Evolutionary conservation across 108 stramenopile species (phyloP).

Genomic region (Phaeodactylum tricornutum): DNA sequence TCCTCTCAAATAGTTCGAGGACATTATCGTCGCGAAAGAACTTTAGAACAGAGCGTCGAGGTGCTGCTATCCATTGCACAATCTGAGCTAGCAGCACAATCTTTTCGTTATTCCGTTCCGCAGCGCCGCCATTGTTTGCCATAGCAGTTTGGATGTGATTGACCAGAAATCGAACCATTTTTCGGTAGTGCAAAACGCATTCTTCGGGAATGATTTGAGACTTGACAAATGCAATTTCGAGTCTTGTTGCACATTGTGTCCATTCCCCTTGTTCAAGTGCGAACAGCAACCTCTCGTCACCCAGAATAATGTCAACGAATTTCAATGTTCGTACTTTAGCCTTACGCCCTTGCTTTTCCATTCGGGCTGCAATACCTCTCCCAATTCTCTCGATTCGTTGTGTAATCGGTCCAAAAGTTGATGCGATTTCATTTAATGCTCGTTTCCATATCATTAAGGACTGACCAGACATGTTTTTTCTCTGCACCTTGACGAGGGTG

Average conservation of each 20-base stretch:
- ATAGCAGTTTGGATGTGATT: constrained; percentile 26
- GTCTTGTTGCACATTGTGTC: constrained; percentile 29
- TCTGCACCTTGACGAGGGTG: constrained; percentile 55
- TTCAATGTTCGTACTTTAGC: constrained; percentile 55
- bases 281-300: constrained; percentile 55
- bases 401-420: constrained; percentile 71
- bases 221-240: constrained; percentile 60
- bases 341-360: constrained; percentile 60
- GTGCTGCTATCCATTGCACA: constrained; percentile 56
- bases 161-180: constrained; percentile 39
- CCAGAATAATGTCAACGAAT: constrained; percentile 62
- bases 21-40: constrained; percentile 45
- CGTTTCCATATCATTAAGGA: constrained; percentile 56
- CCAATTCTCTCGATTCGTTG: constrained; percentile 53
- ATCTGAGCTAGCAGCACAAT: constrained; percentile 37
- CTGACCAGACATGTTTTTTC: constrained; percentile 47
- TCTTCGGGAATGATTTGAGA: constrained; percentile 60
- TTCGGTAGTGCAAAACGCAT: constrained; percentile 58
- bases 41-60: constrained; percentile 48
- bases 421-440: constrained; percentile 46
- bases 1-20: constrained; percentile 48
- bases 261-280: constrained; percentile 70
- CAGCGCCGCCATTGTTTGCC: constrained; percentile 35
- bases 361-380: constrained; percentile 50
- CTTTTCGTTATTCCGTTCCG: constrained; percentile 59